phyloP scores from a whole-genome alignment of 306 rosid species.

The Casuarina glauca region DNA sequence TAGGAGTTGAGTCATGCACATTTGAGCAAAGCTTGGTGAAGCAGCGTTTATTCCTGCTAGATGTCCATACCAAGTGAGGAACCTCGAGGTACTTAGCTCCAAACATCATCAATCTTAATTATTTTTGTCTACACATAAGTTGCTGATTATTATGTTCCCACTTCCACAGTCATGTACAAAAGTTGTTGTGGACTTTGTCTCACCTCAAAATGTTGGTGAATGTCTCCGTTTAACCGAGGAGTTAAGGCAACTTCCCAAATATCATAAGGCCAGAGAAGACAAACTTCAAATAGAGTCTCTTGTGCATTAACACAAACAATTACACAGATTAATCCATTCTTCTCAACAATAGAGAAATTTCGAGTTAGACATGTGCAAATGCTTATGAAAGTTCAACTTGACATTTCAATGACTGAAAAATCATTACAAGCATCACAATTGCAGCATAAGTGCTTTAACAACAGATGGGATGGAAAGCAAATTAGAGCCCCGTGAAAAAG shows the following conservation, averaged over 20 bases:
- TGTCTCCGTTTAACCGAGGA: constrained; percentile 72
- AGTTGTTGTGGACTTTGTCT: constrained; percentile 80
- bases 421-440: too few species aligned
- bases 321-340: too few species aligned
- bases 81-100: constrained; percentile 59
- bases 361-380: too few species aligned
- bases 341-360: too few species aligned
- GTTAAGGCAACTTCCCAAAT: constrained; percentile 74
- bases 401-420: too few species aligned
- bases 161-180: constrained; percentile 72
- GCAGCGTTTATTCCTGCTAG: constrained; percentile 92
- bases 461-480: too few species aligned
- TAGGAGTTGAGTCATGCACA: constrained; percentile 81
- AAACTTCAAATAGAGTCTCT: constrained; percentile 29
- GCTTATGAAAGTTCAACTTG: too few species aligned
- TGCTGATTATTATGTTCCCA: constrained; percentile 8
- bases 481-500: too few species aligned
- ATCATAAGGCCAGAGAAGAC: constrained; percentile 80
- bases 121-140: background rate
- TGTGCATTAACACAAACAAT: too few species aligned
- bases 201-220: constrained; percentile 71
- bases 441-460: too few species aligned
- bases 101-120: background rate
- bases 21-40: constrained; percentile 77
- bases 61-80: constrained; percentile 89